Conservation (phyloP, 306 rosid species). For the Begonia masoniana region DNA sequence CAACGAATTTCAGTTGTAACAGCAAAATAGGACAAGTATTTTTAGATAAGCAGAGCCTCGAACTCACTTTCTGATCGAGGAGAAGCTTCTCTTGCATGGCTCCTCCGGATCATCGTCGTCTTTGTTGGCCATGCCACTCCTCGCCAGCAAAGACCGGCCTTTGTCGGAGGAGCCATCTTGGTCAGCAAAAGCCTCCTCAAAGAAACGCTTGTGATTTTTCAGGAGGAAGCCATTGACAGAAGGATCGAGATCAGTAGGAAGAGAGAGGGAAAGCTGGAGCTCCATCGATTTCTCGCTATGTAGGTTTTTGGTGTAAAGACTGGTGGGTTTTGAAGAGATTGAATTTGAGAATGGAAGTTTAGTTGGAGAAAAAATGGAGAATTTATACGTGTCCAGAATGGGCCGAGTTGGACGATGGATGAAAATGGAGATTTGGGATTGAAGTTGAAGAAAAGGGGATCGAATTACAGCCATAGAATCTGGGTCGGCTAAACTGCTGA, state of each 20-base stretch:
- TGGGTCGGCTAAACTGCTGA: slow-evolving; percentile 73
- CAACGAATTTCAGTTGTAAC: background rate
- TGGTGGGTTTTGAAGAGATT: too few species aligned
- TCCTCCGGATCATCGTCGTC: slow-evolving; percentile 40
- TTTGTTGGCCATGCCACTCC: slow-evolving; percentile 61
- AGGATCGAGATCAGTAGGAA: too few species aligned
- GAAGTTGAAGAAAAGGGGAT: slow-evolving; percentile 23
- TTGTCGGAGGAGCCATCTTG: slow-evolving; percentile 6
- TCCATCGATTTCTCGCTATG: slow-evolving; percentile 5
- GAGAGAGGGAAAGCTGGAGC: slow-evolving; percentile 4
- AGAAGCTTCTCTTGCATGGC: slow-evolving; percentile 20
- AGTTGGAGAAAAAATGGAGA: slow-evolving; percentile 9
- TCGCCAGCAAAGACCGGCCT: slow-evolving; percentile 31
- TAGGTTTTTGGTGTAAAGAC: too few species aligned
- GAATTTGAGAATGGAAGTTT: background rate
- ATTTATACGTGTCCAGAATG: slow-evolving; percentile 7
- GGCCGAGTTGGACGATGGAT: background rate
- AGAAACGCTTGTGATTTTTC: slow-evolving; percentile 39
- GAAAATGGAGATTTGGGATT: slow-evolving; percentile 1
- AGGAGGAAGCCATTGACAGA: too few species aligned
- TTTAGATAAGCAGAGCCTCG: background rate
- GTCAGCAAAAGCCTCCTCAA: slow-evolving; percentile 36
- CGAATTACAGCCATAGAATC: slow-evolving; percentile 43
- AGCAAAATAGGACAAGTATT: background rate
- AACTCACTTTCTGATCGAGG: slow-evolving; percentile 37